These are phyloP conservation scores for Ophiocordyceps sinensis DNA, from an alignment of 2,329 filamentous ascomycete species.

Conservation along the genomic window DNA sequence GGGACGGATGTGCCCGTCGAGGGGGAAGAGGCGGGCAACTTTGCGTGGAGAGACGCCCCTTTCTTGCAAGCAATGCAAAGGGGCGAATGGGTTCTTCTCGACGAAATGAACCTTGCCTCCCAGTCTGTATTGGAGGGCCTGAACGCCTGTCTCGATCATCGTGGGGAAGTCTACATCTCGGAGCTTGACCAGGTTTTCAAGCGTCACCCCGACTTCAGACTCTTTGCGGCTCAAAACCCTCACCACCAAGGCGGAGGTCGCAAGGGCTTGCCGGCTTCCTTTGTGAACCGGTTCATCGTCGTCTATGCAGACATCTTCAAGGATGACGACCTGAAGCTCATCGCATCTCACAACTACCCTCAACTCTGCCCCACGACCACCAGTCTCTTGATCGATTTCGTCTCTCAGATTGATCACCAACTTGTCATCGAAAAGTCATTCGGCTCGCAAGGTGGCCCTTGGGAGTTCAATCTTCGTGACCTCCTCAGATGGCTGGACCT, in stretches of 20 bases:
- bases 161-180: slow-evolving; percentile 88
- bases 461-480: slow-evolving; percentile 92
- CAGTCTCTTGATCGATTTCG: slow-evolving; percentile 58
- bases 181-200: slow-evolving; percentile 91
- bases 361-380: slow-evolving; percentile 43
- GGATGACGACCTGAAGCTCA: slow-evolving; percentile 64
- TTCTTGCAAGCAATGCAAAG: slow-evolving; percentile 94
- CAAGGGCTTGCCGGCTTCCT: slow-evolving; percentile 87
- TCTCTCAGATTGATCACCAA: slow-evolving; percentile 63
- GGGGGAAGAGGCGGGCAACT: slow-evolving; percentile 78
- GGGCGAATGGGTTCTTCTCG: slow-evolving; percentile 89
- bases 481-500: slow-evolving; percentile 77
- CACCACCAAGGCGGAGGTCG: slow-evolving; percentile 93
- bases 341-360: slow-evolving; percentile 68
- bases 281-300: slow-evolving; percentile 95
- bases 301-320: slow-evolving; percentile 91
- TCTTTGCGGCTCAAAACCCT: slow-evolving; percentile 95
- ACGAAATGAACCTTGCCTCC: slow-evolving; percentile 97
- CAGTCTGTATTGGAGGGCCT: slow-evolving; percentile 93
- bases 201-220: slow-evolving; percentile 75
- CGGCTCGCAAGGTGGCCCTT: slow-evolving; percentile 58
- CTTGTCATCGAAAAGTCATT: slow-evolving; percentile 46
- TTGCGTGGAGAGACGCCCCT: slow-evolving; percentile 89
- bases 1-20: slow-evolving; percentile 93
- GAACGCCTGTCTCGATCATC: slow-evolving; percentile 91